Percentiles rank a stretch among this genome's conserved stretches.
These are phyloP conservation scores for Puya raimondii DNA, from an alignment of 176 grass and related monocot species.

Conservation along the genomic window DNA sequence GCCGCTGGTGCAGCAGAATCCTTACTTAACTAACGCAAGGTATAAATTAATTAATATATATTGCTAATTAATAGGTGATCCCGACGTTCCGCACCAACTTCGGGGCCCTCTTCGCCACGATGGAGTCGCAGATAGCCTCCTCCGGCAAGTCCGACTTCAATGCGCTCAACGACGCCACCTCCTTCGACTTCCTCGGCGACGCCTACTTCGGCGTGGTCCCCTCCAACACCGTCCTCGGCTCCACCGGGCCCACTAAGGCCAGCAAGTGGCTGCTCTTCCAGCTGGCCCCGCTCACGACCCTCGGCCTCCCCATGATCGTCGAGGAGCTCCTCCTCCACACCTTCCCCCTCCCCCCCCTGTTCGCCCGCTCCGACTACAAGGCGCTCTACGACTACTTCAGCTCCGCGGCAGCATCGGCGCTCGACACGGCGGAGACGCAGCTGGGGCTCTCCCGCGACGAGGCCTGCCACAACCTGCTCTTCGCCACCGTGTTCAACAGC, in stretches of 20 bases:
- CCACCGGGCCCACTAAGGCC: constrained; percentile 20
- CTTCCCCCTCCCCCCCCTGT: constrained; percentile 33
- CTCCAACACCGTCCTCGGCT: constrained; percentile 18
- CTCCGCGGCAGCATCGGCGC: constrained; percentile 1
- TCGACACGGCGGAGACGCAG: constrained; percentile 31
- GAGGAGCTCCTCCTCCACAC: constrained; percentile 63
- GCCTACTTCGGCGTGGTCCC: constrained; percentile 56
- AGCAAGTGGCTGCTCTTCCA: constrained; percentile 56
- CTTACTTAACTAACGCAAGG: too few species aligned
- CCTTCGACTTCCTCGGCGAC: constrained; percentile 61
- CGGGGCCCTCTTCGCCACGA: constrained; percentile 34
- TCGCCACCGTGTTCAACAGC: constrained; percentile 59
- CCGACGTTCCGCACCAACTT: constrained; percentile 48
- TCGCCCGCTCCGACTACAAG: constrained; percentile 39
- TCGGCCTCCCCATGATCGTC: constrained; percentile 40
- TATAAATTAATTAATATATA: too few species aligned
- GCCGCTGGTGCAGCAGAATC: too few species aligned
- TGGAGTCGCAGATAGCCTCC: constrained; percentile 33
- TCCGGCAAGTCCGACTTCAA: constrained; percentile 41
- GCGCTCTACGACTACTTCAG: constrained; percentile 47
- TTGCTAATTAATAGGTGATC: constrained; percentile 10
- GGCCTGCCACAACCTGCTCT: constrained; percentile 67
- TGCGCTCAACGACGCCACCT: constrained; percentile 45
- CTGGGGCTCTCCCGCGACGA: constrained; percentile 44
- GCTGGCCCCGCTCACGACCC: constrained; percentile 40